Conservation (phyloP, 2,329 filamentous ascomycete genomes). For the Xylaria digitata region DNA sequence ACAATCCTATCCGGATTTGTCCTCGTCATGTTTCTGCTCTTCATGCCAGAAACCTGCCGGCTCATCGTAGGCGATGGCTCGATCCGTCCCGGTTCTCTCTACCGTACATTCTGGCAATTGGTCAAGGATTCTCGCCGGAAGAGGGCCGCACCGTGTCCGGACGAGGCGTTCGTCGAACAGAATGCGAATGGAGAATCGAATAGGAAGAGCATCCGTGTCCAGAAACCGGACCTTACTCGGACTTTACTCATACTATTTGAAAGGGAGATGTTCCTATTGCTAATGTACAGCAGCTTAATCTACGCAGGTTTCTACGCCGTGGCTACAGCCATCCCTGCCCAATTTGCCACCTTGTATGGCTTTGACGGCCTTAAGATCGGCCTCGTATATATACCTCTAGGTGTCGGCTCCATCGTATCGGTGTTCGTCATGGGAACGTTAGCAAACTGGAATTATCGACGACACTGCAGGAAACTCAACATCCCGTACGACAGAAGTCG, state of each 20-base stretch:
- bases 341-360: slow-evolving; percentile 60
- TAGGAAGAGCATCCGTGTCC: slow-evolving; percentile 37
- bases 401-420: slow-evolving; percentile 51
- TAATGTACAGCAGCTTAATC: slow-evolving; percentile 50
- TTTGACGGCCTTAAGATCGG: slow-evolving; percentile 63
- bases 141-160: slow-evolving; percentile 11
- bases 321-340: slow-evolving; percentile 48
- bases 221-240: slow-evolving; percentile 50
- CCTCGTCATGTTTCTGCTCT: slow-evolving; percentile 53
- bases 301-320: slow-evolving; percentile 53
- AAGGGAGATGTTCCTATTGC: slow-evolving; percentile 52
- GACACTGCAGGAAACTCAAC: slow-evolving; percentile 61
- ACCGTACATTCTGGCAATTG: slow-evolving; percentile 49
- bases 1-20: slow-evolving; percentile 53
- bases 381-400: slow-evolving; percentile 54
- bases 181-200: slow-evolving; percentile 34
- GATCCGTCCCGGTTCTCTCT: slow-evolving; percentile 50
- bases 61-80: slow-evolving; percentile 60
- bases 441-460: slow-evolving; percentile 70
- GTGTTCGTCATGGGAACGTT: slow-evolving; percentile 57
- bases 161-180: slow-evolving; percentile 28
- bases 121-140: slow-evolving; percentile 39
- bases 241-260: slow-evolving; percentile 52
- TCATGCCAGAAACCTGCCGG: slow-evolving; percentile 60
- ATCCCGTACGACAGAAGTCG: slow-evolving; percentile 62